phyloP scores from a whole-genome alignment of 352 stramenopile genomes.

The Phytophthora sp. region DNA sequence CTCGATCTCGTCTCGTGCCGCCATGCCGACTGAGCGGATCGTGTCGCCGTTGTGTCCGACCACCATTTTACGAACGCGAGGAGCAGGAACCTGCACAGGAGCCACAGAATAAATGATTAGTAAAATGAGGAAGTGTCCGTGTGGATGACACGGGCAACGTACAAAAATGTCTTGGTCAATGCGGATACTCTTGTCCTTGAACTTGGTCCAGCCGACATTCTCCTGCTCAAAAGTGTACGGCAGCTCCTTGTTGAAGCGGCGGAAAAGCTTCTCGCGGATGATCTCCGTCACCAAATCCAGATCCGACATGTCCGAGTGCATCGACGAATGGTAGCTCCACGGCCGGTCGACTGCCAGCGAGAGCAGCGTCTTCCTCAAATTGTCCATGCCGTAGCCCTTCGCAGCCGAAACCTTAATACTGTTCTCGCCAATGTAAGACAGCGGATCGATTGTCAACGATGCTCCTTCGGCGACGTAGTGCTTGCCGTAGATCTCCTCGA shows the following conservation, averaged over 20 bases:
- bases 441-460: conserved; percentile 63
- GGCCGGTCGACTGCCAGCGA: conserved; percentile 71
- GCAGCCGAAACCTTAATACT: conserved; percentile 79
- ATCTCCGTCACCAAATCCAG: conserved; percentile 87
- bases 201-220: conserved; percentile 87
- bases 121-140: neutral
- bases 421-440: conserved; percentile 77
- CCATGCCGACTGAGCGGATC: conserved; percentile 74
- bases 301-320: conserved; percentile 85
- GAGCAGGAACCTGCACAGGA: conserved; percentile 66
- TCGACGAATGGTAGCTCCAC: conserved; percentile 88
- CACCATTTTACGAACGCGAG: conserved; percentile 82
- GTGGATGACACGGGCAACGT: conserved; percentile 30
- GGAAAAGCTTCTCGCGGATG: conserved; percentile 88
- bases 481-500: conserved; percentile 75
- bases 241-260: conserved; percentile 89
- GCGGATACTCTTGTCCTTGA: conserved; percentile 84
- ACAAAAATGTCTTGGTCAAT: conserved; percentile 91
- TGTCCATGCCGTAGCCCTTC: conserved; percentile 72
- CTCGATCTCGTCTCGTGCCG: conserved; percentile 80
- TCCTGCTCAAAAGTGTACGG: conserved; percentile 86
- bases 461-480: conserved; percentile 66
- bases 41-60: conserved; percentile 81
- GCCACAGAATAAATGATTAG: conserved; percentile 24
- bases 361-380: conserved; percentile 70